Evolutionary conservation across 495 filamentous ascomycete genomes (phyloP).

Genomic region (Talaromyces nanjingensis): DNA sequence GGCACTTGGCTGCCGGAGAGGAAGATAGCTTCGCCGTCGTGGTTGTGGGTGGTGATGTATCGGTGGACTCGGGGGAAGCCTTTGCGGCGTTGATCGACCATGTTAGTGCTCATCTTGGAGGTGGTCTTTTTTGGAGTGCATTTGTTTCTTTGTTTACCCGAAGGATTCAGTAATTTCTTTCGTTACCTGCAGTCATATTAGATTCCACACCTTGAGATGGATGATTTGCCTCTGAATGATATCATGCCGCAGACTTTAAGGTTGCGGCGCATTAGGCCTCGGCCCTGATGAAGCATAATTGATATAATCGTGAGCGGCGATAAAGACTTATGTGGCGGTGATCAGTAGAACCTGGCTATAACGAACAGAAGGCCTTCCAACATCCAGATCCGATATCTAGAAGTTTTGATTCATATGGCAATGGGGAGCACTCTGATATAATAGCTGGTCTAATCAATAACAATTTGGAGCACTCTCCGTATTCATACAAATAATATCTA

Average conservation of each 20-base stretch:
- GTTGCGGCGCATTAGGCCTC: not conserved
- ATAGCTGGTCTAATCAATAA: too few relatives aligned
- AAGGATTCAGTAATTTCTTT: not conserved
- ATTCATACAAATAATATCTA: too few relatives aligned
- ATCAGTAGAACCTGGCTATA: too few relatives aligned
- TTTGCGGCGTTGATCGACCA: constrained; percentile 11
- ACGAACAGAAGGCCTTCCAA: too few relatives aligned
- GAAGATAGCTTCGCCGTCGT: constrained; percentile 33
- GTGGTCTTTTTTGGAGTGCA: not conserved
- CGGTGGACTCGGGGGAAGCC: constrained; percentile 31
- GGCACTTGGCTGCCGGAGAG: constrained; percentile 28
- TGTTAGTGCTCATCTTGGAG: not conserved
- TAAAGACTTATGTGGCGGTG: too few relatives aligned
- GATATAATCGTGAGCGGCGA: not conserved
- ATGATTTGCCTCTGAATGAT: not conserved
- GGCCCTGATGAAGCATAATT: not conserved
- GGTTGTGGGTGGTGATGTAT: constrained; percentile 35
- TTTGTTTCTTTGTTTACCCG: not conserved
- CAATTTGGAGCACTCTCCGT: too few relatives aligned
- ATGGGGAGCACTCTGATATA: too few relatives aligned
- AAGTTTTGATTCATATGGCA: too few relatives aligned
- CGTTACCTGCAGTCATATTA: not conserved
- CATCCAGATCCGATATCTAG: too few relatives aligned
- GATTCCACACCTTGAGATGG: not conserved
- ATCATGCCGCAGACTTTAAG: not conserved